Evolutionary conservation across 352 stramenopile species (phyloP), one percentile per base, ranked within the genome.

Genomic region (Peronospora farinosa): DNA sequence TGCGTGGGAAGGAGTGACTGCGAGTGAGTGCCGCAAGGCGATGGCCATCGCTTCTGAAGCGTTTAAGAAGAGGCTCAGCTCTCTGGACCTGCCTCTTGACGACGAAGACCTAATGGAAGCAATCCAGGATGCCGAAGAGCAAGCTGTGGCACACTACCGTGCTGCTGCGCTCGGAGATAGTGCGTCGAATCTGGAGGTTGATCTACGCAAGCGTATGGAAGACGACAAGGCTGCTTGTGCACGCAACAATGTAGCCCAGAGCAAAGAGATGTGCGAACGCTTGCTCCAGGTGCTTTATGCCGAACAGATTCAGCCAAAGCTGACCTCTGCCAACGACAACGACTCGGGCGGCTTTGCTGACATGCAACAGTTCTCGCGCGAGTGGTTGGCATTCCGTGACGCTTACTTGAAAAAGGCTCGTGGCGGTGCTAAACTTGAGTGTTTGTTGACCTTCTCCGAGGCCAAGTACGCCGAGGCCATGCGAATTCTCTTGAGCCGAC

Each of bases 1-100:
- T 7, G 86, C 86, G 10, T 95, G 86, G 86, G 79, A 93, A 44
- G 78, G 77, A 13, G 81, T 95, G 28, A 90, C 81, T 25, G 74
- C 71, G 1, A 88, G 72, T 41, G 81, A 95, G 54, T 89, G 77
- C 52, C 75, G 77, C 23, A 91, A 92, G 55, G 82, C 81, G 7
- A 77, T 88, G 57, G 69, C 57, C 25, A 62, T 40, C 3, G 72
- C 79, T 35, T 64, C 76, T 28, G 81, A 88, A 7, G 39, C 57
- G 19, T 92, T 91, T 64, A 82, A 84, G 47, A 79, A 74, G 17
- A 55, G 59, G 40, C 59, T 91, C 40, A 46, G 48, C 25, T 68
- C 84, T 19, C 40, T 88, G 5, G 72, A 88, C 10, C 47, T 91
- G 31, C 78, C 83, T 3, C 59, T 93, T 11, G 79, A 90, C 46